Base-by-base conservation (phyloP, 2,329 filamentous ascomycete species). In the Alternaria rosae region DNA sequence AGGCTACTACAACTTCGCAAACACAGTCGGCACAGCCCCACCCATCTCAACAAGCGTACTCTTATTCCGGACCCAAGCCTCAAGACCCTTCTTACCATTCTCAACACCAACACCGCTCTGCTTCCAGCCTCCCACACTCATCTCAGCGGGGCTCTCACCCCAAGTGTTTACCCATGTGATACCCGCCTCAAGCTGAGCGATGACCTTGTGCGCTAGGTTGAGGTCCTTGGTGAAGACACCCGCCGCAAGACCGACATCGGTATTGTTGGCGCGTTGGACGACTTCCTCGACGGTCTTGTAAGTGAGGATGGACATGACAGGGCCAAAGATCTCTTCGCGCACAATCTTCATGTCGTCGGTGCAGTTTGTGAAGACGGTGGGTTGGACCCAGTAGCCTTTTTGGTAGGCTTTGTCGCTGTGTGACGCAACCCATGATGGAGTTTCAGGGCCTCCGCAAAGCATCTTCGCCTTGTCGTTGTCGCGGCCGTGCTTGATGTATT, bases 161-260 rank as follows among this genome's bases (percentile, higher is more conserved):
- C 93, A 97, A 0, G 92, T 93, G 78, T 97, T 97, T 54, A 97
- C 85, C 93, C 93, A 97, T 1, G 92, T 96, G 73, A 97, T 97
- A 32, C 93, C 93, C 0, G 92, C 92, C 75, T 96, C 86, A 6
- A 97, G 82, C 72, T 87, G 85, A 23, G 86, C 85, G 43, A 94
- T 84, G 1, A 94, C 86, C 44, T 86, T 83, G 73, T 97, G 92
- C 57, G 91, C 93, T 50, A 85, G 76, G 70, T 92, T 90, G 54
- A 97, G 79, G 68, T 96, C 88, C 61, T 86, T 87, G 0, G 92
- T 92, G 69, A 96, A 94, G 1, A 97, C 91, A 20, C 93, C 93
- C 0, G 92, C 93, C 0, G 93, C 93, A 4, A 97, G 87, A 26
- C 93, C 93, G 57, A 95, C 84, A 20, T 88, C 84, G 0, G 92